Base-by-base conservation (phyloP, 805 yeast genomes). In the Candida ponderosae region DNA sequence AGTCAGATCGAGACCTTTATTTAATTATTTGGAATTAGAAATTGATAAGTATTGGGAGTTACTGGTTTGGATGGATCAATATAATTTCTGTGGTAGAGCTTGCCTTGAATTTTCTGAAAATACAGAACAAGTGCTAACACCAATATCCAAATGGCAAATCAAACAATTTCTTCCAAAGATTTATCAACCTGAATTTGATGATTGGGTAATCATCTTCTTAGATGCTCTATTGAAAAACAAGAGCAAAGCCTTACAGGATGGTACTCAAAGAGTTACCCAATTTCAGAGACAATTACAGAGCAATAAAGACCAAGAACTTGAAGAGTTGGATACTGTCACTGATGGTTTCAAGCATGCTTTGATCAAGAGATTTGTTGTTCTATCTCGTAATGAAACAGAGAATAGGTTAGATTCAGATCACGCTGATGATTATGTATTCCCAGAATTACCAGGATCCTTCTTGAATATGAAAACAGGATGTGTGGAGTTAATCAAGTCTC, bases 61-160 rank as follows among this genome's bases (percentile, higher is more conserved):
- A n/a, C 63, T 93, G 44, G 63, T 93, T 2, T 94, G 97, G 97
- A 84, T 90, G 95, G 96, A 93, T 55, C 79, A 81, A 47, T 76
- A 74, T 50, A 93, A 93, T 53, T 88, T 70, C 57, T 83, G 94
- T 31, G 99, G 98, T 6, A 56, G 73, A 35, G 70, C 72, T 0
- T 65, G 74, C 45, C 39, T 54, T 13, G 59, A 59, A 38, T 58
- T 67, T 15, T 45, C 58, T 17, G 66, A 60, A 9, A 44, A 43
- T 10, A 66, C 61, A 17, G 57, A 51, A 15, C 72, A 67, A 40
- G 65, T 62, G 23, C 46, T 59, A 18, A 47, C 51, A 29, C 66
- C 64, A 1, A 54, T 60, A 32, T 78, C 84, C 1, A 68, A 77
- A 34, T 93, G 98, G 98, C 93, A 84, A 40, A 70, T 93, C 17